These are phyloP conservation scores for Caryopteris hybrid DNA, from an alignment of 305 asterid genomes.

Conservation along the genomic window DNA sequence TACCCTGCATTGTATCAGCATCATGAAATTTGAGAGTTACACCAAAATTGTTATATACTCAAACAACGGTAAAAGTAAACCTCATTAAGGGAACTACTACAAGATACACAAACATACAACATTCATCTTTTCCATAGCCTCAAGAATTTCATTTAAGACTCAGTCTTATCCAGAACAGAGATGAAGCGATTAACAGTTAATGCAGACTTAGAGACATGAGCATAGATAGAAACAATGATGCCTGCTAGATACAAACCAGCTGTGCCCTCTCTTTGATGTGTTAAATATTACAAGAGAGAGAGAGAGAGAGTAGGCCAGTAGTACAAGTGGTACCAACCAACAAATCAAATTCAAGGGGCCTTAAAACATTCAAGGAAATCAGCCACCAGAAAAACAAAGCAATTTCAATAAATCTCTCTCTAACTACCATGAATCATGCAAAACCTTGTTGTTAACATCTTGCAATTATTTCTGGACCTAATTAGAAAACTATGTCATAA, in stretches of 20 bases:
- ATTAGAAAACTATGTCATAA: not conserved
- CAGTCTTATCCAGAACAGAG: not conserved
- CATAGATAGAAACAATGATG: not conserved
- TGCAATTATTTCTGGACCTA: not conserved
- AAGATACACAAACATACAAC: conserved; percentile 12
- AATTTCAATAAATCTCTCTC: not conserved
- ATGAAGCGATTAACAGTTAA: not conserved
- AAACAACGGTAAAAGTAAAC: not conserved
- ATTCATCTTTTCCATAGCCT: not conserved
- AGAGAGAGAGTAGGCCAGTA: not conserved
- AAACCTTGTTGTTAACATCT: not conserved
- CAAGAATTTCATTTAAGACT: not conserved
- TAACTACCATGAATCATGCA: not conserved
- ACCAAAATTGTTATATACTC: not conserved
- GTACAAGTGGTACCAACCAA: not conserved
- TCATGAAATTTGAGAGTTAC: conserved; percentile 18
- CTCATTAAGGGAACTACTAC: not conserved
- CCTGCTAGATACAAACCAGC: not conserved
- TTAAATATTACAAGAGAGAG: not conserved
- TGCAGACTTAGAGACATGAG: not conserved
- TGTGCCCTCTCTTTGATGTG: not conserved
- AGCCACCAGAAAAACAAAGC: not conserved
- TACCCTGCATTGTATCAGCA: conserved; percentile 45
- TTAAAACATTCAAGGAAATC: not conserved
- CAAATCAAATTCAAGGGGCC: not conserved